Evolutionary conservation across 495 filamentous ascomycete genomes (phyloP).

Genomic region (Friedmanniomyces simplex): DNA sequence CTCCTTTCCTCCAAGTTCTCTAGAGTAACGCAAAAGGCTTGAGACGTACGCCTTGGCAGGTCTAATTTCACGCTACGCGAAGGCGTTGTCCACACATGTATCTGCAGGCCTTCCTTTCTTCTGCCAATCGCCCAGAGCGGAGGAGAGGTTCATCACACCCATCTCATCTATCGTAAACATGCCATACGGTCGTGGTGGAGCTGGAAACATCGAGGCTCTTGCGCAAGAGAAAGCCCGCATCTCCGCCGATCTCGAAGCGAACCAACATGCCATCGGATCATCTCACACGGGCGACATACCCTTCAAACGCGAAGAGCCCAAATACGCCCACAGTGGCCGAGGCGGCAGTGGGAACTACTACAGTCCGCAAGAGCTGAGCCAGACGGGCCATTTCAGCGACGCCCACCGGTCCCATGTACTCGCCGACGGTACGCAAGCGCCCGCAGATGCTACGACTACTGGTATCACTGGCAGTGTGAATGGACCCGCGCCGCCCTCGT

Average conservation of each 20-base stretch:
- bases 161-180: not conserved
- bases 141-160: too few species aligned
- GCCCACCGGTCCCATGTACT: slow-evolving; percentile 4
- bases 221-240: slow-evolving; percentile 39
- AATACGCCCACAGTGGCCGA: slow-evolving; percentile 45
- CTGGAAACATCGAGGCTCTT: slow-evolving; percentile 51
- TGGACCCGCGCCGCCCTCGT: slow-evolving; percentile 17
- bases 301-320: slow-evolving; percentile 6
- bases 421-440: slow-evolving; percentile 13
- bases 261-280: slow-evolving; percentile 21
- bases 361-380: slow-evolving; percentile 26
- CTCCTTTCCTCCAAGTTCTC: too few species aligned
- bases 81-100: too few species aligned
- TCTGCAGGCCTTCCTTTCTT: too few species aligned
- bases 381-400: slow-evolving; percentile 23
- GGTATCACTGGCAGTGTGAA: not conserved
- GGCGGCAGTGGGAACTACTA: slow-evolving; percentile 54
- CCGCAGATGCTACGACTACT: slow-evolving; percentile 21
- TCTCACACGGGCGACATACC: too few species aligned
- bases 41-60: too few species aligned
- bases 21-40: too few species aligned
- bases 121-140: too few species aligned
- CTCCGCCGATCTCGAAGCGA: slow-evolving; percentile 25
- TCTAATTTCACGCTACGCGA: too few species aligned
- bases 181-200: slow-evolving; percentile 45